phyloP scores from a whole-genome alignment of 2,329 filamentous ascomycete species.

The Pseudogymnoascus sp. region DNA sequence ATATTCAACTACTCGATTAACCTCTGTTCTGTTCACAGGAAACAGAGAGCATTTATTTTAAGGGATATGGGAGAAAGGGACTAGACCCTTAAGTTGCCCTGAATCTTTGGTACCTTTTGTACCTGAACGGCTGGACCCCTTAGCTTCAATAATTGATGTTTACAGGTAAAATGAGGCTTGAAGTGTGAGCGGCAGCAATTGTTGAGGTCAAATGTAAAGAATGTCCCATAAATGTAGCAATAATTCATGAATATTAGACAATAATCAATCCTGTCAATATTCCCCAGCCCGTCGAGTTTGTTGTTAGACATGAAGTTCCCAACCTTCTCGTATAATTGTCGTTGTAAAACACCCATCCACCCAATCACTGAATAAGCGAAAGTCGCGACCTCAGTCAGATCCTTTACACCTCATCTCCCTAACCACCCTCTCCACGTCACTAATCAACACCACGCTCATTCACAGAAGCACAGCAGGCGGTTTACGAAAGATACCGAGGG shows the following conservation, averaged over 20 bases:
- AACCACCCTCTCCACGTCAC: constrained; percentile 5
- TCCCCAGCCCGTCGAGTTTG: neutral
- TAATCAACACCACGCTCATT: constrained; percentile 8
- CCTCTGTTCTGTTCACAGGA: neutral
- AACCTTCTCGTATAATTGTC: constrained; percentile 4
- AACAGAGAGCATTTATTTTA: neutral
- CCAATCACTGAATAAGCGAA: constrained; percentile 8
- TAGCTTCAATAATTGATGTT: neutral
- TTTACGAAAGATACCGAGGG: neutral
- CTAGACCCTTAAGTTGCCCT: constrained; percentile 1
- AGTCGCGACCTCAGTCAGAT: constrained; percentile 1
- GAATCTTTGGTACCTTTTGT: constrained; percentile 1
- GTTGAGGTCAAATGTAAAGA: neutral
- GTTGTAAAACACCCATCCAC: neutral
- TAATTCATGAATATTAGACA: neutral
- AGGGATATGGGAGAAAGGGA: neutral
- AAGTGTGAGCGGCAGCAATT: neutral
- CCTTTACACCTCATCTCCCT: constrained; percentile 4
- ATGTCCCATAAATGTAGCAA: neutral
- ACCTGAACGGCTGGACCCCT: constrained; percentile 5
- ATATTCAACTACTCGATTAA: neutral
- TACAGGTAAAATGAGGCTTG: neutral
- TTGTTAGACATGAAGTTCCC: constrained; percentile 1
- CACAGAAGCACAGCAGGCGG: constrained; percentile 9
- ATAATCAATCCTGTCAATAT: neutral